phyloP scores from a whole-genome alignment of 129 eudicot species.

The Rutidosis leptorrhynchoides region DNA sequence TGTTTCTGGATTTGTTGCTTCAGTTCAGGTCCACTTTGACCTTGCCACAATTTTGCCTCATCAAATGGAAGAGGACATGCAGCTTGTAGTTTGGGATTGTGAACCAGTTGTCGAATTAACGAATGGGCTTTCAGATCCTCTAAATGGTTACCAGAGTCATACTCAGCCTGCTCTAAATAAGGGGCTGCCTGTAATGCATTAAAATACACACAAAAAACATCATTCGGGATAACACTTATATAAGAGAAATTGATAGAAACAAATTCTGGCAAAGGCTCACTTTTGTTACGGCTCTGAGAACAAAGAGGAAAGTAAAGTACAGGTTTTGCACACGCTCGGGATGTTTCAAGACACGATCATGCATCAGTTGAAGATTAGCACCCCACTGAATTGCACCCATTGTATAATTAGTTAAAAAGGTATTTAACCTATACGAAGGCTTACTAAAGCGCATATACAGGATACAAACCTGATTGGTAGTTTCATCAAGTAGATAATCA shows the following conservation, averaged over 20 bases:
- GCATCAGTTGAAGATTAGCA: conserved; percentile 64
- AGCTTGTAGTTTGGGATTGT: conserved; percentile 71
- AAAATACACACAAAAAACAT: conserved; percentile 12
- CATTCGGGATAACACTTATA: conserved; percentile 1
- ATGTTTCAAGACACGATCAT: conserved; percentile 83
- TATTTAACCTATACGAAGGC: not conserved
- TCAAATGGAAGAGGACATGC: conserved; percentile 97
- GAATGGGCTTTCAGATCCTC: conserved; percentile 92
- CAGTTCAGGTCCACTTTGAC: conserved; percentile 86
- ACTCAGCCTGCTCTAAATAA: conserved; percentile 88
- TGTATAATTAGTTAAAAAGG: conserved; percentile 17
- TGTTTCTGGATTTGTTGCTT: conserved; percentile 85
- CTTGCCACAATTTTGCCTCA: conserved; percentile 94
- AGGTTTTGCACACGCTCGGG: conserved; percentile 94
- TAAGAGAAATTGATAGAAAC: not conserved
- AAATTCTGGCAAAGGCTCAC: conserved; percentile 39
- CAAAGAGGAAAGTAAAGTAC: conserved; percentile 91
- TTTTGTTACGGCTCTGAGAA: conserved; percentile 94
- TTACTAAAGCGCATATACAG: not conserved
- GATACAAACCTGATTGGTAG: conserved; percentile 56
- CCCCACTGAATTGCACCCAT: conserved; percentile 84
- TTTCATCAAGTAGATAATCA: conserved; percentile 87
- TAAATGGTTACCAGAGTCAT: conserved; percentile 75
- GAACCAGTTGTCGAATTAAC: conserved; percentile 61
- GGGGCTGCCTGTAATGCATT: conserved; percentile 59